These are phyloP conservation scores for Penstemon barbatus DNA, from an alignment of 257 asterid genomes.

Conservation along the genomic window DNA sequence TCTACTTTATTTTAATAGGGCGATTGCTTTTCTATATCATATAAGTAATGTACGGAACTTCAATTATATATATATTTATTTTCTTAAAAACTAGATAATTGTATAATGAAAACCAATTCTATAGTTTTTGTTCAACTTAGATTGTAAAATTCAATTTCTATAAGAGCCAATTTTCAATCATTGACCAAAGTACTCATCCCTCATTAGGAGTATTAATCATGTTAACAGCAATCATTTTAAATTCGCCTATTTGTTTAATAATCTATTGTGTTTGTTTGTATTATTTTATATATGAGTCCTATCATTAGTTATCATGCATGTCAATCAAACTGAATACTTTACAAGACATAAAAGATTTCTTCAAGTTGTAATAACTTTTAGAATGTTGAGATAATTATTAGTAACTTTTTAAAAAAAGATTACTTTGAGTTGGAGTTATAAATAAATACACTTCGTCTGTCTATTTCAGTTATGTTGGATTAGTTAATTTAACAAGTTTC, in stretches of 20 bases:
- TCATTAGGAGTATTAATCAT: constrained; percentile 3
- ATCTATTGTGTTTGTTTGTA: neutral
- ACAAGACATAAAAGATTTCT: constrained; percentile 38
- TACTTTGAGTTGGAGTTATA: constrained; percentile 25
- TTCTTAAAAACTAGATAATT: too few species aligned
- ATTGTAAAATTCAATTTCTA: too few species aligned
- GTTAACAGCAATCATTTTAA: constrained; percentile 38
- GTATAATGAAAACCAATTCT: too few species aligned
- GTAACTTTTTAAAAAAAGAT: constrained; percentile 13
- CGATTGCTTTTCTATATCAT: too few species aligned
- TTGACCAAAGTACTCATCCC: too few species aligned
- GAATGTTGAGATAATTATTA: constrained; percentile 20
- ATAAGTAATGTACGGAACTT: too few species aligned
- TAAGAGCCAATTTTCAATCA: too few species aligned
- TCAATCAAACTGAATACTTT: constrained; percentile 31
- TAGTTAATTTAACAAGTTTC: constrained; percentile 33
- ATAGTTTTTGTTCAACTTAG: too few species aligned
- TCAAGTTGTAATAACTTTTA: constrained; percentile 37
- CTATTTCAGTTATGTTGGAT: constrained; percentile 26
- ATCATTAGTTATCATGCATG: constrained; percentile 31
- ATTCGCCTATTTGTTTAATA: constrained; percentile 20
- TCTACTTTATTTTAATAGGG: too few species aligned
- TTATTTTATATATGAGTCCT: constrained; percentile 18
- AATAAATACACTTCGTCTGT: constrained; percentile 23
- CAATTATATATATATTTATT: too few species aligned